Base-by-base conservation (phyloP, 345 rosid genomes). In the Anacardium occidentale region DNA sequence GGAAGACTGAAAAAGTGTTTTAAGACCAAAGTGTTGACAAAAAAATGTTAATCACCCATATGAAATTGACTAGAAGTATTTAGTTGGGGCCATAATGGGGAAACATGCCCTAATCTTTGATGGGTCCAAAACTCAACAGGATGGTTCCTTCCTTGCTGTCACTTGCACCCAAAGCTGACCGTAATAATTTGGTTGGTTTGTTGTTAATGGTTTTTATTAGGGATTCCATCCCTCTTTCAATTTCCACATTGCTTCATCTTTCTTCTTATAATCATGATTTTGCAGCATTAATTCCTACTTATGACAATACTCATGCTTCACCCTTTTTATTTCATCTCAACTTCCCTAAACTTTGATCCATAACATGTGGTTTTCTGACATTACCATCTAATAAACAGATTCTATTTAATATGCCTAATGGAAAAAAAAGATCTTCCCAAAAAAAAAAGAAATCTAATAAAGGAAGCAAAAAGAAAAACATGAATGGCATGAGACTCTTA, bases 41-140 rank as follows among this genome's bases (percentile, higher is more conserved):
- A n/a, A n/a, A n/a, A n/a, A 29, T 29, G 32, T 29, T 29, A 29
- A 29, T 3, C 32, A 29, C 32, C 3, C 32, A 0, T 21, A 29
- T 18, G 26, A 68, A 10, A 56, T 24, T 14, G 32, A 32, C 18
- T 20, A 11, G 59, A 17, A 21, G 51, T 5, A 8, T 56, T 64
- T 61, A 17, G 32, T 51, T 15, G 55, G 50, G 54, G 56, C 18
- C 70, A 57, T 32, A 55, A 32, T 71, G 71, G 44, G 47, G 60
- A 72, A 47, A 68, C 79, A 55, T 78, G 75, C 66, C 68, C 69
- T 25, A 34, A 5, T 42, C 32, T 62, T 21, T 26, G 14, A 45
- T 45, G 66, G 81, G 78, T 64, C 73, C 78, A 72, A 50, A 2
- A n/a, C 66, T 68, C 56, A 53, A 15, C 52, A 63, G 20, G 17